These are phyloP conservation scores for Zygoascus flipseniorum DNA, from an alignment of 805 yeast species.

Conservation along the genomic window DNA sequence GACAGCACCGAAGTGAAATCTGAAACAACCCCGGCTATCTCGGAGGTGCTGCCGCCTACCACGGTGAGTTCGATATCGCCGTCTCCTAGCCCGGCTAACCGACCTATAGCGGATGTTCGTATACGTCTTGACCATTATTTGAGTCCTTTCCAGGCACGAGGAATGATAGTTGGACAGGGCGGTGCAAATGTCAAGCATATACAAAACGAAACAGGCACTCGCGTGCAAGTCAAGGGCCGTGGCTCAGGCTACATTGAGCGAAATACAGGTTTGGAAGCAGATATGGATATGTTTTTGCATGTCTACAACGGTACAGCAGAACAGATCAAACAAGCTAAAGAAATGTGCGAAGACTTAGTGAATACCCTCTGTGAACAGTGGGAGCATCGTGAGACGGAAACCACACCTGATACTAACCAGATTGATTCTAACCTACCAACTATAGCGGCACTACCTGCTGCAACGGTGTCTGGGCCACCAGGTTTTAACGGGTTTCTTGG, in stretches of 20 bases:
- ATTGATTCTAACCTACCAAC: not conserved
- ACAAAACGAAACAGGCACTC: conserved; percentile 24
- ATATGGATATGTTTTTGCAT: conserved; percentile 26
- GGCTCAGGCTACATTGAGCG: conserved; percentile 29
- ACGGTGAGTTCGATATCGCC: not conserved
- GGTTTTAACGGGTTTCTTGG: not conserved
- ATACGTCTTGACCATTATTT: conserved; percentile 10
- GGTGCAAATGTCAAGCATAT: conserved; percentile 32
- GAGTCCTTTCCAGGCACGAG: conserved; percentile 25
- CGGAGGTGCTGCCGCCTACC: not conserved
- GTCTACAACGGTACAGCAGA: conserved; percentile 21
- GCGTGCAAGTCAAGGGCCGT: conserved; percentile 29
- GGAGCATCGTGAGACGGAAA: not conserved
- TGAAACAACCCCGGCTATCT: no score
- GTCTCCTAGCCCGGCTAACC: not conserved
- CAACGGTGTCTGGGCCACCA: conserved; percentile 6
- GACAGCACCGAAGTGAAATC: no score
- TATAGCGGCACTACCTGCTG: conserved; percentile 7
- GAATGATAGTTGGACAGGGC: conserved; percentile 28
- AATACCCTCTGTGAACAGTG: conserved; percentile 4
- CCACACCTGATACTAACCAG: not conserved
- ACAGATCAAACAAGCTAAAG: conserved; percentile 20
- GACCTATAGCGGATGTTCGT: conserved; percentile 20
- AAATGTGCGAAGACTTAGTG: conserved; percentile 22
- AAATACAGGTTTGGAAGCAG: conserved; percentile 25